Evolutionary conservation across 768 basidiomycete species (phyloP).

Genomic region (Coprinopsis strossmayeri): DNA sequence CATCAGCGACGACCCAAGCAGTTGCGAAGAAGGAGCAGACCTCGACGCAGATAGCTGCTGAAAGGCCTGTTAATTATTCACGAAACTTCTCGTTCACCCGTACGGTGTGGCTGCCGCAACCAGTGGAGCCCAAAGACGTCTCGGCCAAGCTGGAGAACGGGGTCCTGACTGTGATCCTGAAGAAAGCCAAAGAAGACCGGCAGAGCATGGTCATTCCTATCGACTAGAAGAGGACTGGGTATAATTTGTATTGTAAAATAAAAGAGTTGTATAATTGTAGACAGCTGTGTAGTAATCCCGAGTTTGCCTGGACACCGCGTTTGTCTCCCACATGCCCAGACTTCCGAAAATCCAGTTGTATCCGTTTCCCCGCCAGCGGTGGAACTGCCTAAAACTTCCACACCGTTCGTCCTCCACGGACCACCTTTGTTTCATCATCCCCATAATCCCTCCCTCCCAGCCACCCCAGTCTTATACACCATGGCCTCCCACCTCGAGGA

Average conservation of each 20-base stretch:
- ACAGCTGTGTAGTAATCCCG: neutral
- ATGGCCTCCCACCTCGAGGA: conserved; percentile 9
- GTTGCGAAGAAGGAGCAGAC: conserved; percentile 19
- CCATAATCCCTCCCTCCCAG: conserved; percentile 2
- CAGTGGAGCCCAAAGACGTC: conserved; percentile 52
- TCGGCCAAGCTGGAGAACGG: conserved; percentile 64
- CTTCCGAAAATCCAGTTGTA: neutral
- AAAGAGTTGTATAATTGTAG: neutral
- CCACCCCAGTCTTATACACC: conserved; percentile 1
- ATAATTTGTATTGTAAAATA: neutral
- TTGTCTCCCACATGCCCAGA: conserved; percentile 3
- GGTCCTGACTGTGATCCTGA: conserved; percentile 54
- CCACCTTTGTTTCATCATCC: neutral
- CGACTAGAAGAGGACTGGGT: conserved; percentile 17
- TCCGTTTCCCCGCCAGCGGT: conserved; percentile 6
- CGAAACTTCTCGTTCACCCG: conserved; percentile 53
- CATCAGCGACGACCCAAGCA: neutral
- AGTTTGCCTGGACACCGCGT: no score
- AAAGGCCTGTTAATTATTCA: conserved; percentile 44
- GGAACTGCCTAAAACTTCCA: conserved; percentile 16
- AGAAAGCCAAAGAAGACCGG: conserved; percentile 51
- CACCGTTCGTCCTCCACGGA: conserved; percentile 7
- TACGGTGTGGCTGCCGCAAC: conserved; percentile 65
- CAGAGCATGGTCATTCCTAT: conserved; percentile 43
- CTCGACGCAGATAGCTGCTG: conserved; percentile 46